These are phyloP conservation scores for Diphasiastrum complanatum DNA, from an alignment of 83 land plant species.

Conservation along the genomic window DNA sequence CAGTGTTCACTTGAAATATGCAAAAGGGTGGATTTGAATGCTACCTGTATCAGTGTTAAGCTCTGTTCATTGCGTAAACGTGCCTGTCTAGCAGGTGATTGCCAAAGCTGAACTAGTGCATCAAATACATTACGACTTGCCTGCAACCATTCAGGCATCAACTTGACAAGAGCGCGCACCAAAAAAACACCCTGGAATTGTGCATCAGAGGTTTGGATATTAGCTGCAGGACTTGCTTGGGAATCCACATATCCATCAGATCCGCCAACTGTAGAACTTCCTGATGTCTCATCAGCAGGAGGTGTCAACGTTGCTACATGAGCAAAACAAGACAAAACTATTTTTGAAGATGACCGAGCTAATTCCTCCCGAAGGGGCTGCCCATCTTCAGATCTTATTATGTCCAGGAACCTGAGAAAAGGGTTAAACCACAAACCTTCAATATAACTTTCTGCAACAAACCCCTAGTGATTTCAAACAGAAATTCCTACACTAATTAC, in stretches of 20 bases:
- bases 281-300: slow-evolving; percentile 32
- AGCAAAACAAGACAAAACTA: slow-evolving; percentile 62
- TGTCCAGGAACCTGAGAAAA: slow-evolving; percentile 75
- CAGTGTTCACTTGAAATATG: no score
- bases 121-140: slow-evolving; percentile 75
- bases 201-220: slow-evolving; percentile 50
- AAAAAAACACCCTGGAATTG: slow-evolving; percentile 94
- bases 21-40: no score
- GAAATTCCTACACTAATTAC: no score
- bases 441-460: no score
- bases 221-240: slow-evolving; percentile 25
- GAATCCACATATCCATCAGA: slow-evolving; percentile 35
- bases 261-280: slow-evolving; percentile 24
- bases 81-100: slow-evolving; percentile 67
- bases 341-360: slow-evolving; percentile 82
- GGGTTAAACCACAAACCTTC: no score
- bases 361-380: slow-evolving; percentile 87
- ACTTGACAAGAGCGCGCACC: slow-evolving; percentile 64
- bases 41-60: slow-evolving; percentile 68
- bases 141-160: slow-evolving; percentile 86
- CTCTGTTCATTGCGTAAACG: slow-evolving; percentile 78
- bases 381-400: slow-evolving; percentile 90
- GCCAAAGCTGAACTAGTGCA: slow-evolving; percentile 74
- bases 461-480: background rate
- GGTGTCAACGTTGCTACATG: slow-evolving; percentile 35